Evolutionary conservation across 2,329 filamentous ascomycete species (phyloP).

Genomic region (Alternaria postmessia): DNA sequence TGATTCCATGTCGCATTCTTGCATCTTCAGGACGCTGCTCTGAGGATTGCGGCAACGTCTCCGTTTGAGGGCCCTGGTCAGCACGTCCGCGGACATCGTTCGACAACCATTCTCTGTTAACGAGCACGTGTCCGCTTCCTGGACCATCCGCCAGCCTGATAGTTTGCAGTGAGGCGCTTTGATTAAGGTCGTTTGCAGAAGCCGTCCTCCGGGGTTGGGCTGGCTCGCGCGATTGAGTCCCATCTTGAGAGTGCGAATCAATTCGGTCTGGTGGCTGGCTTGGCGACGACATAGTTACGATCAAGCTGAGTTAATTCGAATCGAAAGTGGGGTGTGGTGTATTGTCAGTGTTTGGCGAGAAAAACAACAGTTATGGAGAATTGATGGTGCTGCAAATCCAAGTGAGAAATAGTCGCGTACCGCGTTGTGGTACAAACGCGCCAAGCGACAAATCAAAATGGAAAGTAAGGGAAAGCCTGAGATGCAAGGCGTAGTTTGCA

Average conservation of each 20-base stretch:
- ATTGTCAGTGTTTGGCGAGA: background rate
- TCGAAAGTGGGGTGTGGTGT: background rate
- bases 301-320: background rate
- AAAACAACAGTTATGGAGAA: background rate
- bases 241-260: background rate
- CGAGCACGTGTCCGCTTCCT: background rate
- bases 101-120: background rate
- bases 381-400: background rate
- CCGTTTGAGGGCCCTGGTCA: background rate
- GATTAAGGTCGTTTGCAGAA: background rate
- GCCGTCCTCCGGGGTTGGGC: background rate
- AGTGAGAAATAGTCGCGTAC: background rate
- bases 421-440: background rate
- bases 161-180: background rate
- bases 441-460: background rate
- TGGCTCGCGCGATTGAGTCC: background rate
- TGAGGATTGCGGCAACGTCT: background rate
- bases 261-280: background rate
- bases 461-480: background rate
- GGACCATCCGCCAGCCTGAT: background rate
- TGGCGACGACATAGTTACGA: background rate
- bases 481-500: background rate
- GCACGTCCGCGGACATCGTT: background rate
- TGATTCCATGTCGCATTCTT: background rate
- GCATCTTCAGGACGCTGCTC: background rate